Percentiles rank a stretch among this genome's conserved stretches.
Evolutionary conservation across 345 rosid genomes (phyloP).

Genomic region (Boechera retrofracta): DNA sequence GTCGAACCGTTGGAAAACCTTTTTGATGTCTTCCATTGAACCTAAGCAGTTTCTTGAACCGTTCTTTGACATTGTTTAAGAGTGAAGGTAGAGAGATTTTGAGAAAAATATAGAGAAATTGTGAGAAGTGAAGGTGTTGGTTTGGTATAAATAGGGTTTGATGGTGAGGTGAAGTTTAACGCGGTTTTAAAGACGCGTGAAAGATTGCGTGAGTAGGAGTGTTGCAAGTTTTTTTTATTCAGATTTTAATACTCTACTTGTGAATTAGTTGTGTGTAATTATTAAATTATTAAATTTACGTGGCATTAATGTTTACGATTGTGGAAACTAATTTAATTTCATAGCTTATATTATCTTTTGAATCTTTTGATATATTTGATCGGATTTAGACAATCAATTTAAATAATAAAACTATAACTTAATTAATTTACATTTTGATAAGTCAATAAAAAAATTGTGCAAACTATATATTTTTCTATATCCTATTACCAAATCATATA

Average conservation of each 20-base stretch:
- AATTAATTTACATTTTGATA: no score
- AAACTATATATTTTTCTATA: no score
- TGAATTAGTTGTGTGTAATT: no score
- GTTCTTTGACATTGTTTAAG: conserved; percentile 34
- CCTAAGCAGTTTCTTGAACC: conserved; percentile 41
- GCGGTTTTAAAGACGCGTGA: conserved; percentile 44
- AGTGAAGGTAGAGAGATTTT: conserved; percentile 7
- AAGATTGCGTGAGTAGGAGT: conserved; percentile 34
- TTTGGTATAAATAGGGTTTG: conserved; percentile 26
- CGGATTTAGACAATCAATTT: no score
- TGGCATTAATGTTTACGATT: background rate
- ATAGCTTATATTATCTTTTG: no score
- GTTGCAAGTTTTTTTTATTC: background rate
- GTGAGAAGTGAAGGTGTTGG: background rate
- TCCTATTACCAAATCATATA: no score
- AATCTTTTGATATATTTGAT: no score
- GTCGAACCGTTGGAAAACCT: conserved; percentile 71
- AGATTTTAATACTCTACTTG: conserved; percentile 3
- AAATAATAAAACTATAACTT: no score
- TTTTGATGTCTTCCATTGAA: conserved; percentile 54
- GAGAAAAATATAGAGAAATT: conserved; percentile 1
- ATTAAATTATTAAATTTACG: background rate
- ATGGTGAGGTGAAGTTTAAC: conserved; percentile 30
- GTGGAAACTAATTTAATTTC: background rate
- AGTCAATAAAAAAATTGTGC: no score